Evolutionary conservation across 208 protist species (phyloP), one percentile per base, ranked within the genome.

Genomic region (Wallacemonas collosoma): DNA sequence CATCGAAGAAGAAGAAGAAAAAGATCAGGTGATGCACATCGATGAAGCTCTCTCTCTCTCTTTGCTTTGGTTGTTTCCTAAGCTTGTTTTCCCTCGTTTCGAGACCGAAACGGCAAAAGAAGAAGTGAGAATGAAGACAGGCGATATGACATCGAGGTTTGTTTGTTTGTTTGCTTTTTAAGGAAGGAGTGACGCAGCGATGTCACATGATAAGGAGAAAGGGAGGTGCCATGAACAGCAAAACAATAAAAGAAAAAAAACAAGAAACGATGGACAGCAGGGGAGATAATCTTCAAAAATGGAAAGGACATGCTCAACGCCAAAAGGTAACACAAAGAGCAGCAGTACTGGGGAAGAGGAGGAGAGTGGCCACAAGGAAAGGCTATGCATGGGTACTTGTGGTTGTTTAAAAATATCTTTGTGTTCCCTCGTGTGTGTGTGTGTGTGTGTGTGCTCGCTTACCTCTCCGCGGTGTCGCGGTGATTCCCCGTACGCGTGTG

Each of bases 171-270:
- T 26, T 26, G 26, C 0, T 26, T 9, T 54, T 60, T 1, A 70
- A 45, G 48, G 8, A 3, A 48, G 3, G 51, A 61, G 6, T 4
- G 35, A 71, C 15, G 38, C 44, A 11, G 36, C 14, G 39, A 70
- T 40, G 45, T 58, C 15, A 39, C 1, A 54, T 36, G 11, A 50
- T 26, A 48, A 70, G 48, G 48, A 70, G 11, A 58, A 53, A 56
- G 43, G 35, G 58, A n/a, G n/a, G n/a, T n/a, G n/a, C n/a, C n/a
- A n/a, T n/a, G 58, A 70, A 70, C 55, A 70, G 44, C 2, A 60
- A 61, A 48, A 75, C 39, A 73, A 43, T 61, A 63, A 74, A 36
- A 79, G 50, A 57, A 65, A 58, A 53, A 69, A 8, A 54, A 60
- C 9, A 62, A 62, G 26, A 62, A 62, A 62, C 14, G n/a, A 41